These are phyloP conservation scores for Pichia nanzhaoensis DNA, from an alignment of 805 yeast genomes.

Conservation along the genomic window DNA sequence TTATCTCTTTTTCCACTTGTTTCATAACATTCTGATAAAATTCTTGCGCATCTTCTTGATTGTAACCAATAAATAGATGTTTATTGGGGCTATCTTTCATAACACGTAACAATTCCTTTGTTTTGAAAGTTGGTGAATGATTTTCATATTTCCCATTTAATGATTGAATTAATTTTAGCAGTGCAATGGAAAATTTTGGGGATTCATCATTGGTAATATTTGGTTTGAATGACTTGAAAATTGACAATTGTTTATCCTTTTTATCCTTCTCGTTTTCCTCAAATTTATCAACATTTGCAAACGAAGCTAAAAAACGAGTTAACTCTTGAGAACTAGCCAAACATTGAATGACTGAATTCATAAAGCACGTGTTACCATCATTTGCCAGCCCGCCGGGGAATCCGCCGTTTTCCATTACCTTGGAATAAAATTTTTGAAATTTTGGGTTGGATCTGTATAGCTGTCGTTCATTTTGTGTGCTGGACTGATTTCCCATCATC, in stretches of 20 bases:
- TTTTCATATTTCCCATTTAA: slow-evolving; percentile 51
- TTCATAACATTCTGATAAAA: slow-evolving; percentile 76
- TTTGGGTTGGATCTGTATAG: slow-evolving; percentile 7
- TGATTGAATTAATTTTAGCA: slow-evolving; percentile 45
- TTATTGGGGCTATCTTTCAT: slow-evolving; percentile 77
- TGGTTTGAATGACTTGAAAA: slow-evolving; percentile 14
- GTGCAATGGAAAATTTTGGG: slow-evolving; percentile 42
- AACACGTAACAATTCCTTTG: slow-evolving; percentile 51
- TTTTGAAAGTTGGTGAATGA: slow-evolving; percentile 53
- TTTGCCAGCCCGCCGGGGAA: slow-evolving; percentile 79
- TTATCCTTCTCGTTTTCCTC: not conserved
- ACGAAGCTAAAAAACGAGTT: slow-evolving; percentile 45
- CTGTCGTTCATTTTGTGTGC: not conserved
- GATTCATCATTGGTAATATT: too few species aligned
- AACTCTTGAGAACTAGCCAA: slow-evolving; percentile 68
- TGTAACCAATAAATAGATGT: slow-evolving; percentile 73
- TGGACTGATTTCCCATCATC: not conserved
- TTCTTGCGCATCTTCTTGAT: slow-evolving; percentile 96
- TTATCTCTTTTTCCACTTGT: slow-evolving; percentile 54
- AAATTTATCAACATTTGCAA: slow-evolving; percentile 10
- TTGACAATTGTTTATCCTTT: not conserved
- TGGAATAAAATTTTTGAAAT: slow-evolving; percentile 16
- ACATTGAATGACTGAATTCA: slow-evolving; percentile 85
- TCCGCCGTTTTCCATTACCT: slow-evolving; percentile 59
- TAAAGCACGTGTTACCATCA: slow-evolving; percentile 92